Evolutionary conservation across 208 protist species (phyloP).

Genomic region (Crithidia sp.): DNA sequence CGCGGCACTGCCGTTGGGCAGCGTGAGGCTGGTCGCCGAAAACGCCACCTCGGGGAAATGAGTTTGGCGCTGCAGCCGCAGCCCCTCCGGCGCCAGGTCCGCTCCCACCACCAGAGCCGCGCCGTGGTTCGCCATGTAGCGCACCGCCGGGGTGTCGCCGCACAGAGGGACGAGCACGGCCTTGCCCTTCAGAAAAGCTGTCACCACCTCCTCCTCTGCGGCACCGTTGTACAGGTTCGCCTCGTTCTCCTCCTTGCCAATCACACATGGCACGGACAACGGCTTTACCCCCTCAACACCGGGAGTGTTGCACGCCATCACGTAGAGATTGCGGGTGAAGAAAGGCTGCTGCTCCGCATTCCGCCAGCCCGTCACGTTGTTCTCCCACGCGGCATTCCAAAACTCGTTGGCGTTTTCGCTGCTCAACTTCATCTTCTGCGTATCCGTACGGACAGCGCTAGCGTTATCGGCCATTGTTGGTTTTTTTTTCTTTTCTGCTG

Average conservation of each 20-base stretch:
- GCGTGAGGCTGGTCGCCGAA: not conserved
- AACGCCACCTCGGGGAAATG: slow-evolving; percentile 50
- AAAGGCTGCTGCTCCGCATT: slow-evolving; percentile 30
- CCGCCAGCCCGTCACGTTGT: slow-evolving; percentile 44
- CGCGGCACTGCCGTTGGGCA: slow-evolving; percentile 8
- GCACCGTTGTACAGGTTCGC: slow-evolving; percentile 25
- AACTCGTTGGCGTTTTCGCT: slow-evolving; percentile 43
- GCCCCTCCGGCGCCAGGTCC: slow-evolving; percentile 41
- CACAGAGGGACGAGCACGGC: slow-evolving; percentile 62
- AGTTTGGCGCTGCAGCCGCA: slow-evolving; percentile 31
- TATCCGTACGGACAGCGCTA: not conserved
- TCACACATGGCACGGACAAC: slow-evolving; percentile 18
- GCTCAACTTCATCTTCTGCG: slow-evolving; percentile 2
- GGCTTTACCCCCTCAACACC: not conserved
- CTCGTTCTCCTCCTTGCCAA: slow-evolving; percentile 18
- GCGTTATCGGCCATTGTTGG: too few relatives aligned
- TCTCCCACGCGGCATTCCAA: slow-evolving; percentile 54
- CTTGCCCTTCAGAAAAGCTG: slow-evolving; percentile 40
- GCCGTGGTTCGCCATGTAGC: slow-evolving; percentile 48
- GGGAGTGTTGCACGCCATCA: slow-evolving; percentile 25
- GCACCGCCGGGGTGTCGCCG: slow-evolving; percentile 51
- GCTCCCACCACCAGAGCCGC: slow-evolving; percentile 45
- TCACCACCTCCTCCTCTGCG: slow-evolving; percentile 41
- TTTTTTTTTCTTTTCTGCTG: too few relatives aligned
- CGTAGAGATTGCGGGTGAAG: slow-evolving; percentile 59